Conservation (phyloP, 1,284 basidiomycete genomes). For the Ceratobasidium sp. region DNA sequence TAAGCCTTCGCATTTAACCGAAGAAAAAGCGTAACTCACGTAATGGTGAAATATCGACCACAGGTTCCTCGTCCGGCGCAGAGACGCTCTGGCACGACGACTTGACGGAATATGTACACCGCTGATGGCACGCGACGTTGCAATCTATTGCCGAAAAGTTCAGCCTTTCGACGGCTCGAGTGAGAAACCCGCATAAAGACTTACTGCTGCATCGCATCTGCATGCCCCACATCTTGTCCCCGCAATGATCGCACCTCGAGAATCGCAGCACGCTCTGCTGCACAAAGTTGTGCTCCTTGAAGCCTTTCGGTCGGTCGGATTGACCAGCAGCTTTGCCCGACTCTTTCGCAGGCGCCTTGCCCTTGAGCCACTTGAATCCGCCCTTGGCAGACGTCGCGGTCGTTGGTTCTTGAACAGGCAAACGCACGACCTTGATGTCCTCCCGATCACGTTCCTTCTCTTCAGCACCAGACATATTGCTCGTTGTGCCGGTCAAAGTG, state of each 20-base stretch:
- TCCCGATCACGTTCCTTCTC: constrained; percentile 28
- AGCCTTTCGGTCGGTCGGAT: constrained; percentile 45
- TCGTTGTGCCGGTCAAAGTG: constrained; percentile 3
- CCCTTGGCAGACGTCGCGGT: constrained; percentile 12
- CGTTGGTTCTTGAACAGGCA: not conserved
- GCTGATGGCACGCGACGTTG: constrained; percentile 75
- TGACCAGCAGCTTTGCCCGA: constrained; percentile 40
- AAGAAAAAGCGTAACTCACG: constrained; percentile 58
- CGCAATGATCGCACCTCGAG: constrained; percentile 92
- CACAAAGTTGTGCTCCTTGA: constrained; percentile 84
- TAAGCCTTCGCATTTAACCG: constrained; percentile 27
- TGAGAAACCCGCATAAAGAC: constrained; percentile 52
- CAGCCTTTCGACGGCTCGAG: not conserved
- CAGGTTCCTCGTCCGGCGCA: constrained; percentile 53
- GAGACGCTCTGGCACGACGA: constrained; percentile 64
- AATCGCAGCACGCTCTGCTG: constrained; percentile 89
- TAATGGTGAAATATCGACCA: constrained; percentile 57
- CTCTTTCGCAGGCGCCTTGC: constrained; percentile 41
- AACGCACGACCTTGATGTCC: constrained; percentile 20
- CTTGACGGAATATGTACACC: constrained; percentile 72
- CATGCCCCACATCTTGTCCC: constrained; percentile 98
- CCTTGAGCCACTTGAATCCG: constrained; percentile 44
- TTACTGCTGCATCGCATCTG: constrained; percentile 87
- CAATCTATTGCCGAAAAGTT: constrained; percentile 61
- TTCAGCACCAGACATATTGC: constrained; percentile 4